Conservation (phyloP, 495 filamentous ascomycete species). For the Daldinia concentrica region DNA sequence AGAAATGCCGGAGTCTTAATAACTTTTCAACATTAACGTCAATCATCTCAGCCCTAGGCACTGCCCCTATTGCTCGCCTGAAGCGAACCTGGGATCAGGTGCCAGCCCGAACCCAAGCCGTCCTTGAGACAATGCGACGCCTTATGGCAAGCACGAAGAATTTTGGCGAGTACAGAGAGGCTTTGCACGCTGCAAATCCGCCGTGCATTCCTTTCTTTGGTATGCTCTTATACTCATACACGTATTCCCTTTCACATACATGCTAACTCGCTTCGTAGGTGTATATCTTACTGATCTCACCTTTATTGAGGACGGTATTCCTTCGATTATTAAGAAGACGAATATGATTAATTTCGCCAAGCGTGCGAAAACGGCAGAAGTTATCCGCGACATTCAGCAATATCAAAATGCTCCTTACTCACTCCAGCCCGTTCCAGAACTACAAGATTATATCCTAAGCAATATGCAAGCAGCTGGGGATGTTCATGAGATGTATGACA, state of each 20-base stretch:
- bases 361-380: slow-evolving; percentile 95
- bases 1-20: slow-evolving; percentile 95
- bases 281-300: slow-evolving; percentile 98
- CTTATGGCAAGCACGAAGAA: slow-evolving; percentile 99
- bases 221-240: slow-evolving; percentile 56
- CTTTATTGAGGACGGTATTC: slow-evolving; percentile 98
- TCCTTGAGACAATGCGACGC: slow-evolving; percentile 88
- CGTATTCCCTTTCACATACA: slow-evolving; percentile 1
- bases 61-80: slow-evolving; percentile 92
- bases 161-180: slow-evolving; percentile 95
- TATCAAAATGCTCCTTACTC: slow-evolving; percentile 97
- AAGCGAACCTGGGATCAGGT: slow-evolving; percentile 95
- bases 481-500: slow-evolving; percentile 99
- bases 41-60: slow-evolving; percentile 94
- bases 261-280: slow-evolving; percentile 61
- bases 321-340: slow-evolving; percentile 91
- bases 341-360: slow-evolving; percentile 98
- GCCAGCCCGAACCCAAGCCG: slow-evolving; percentile 78
- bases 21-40: slow-evolving; percentile 99
- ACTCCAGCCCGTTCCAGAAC: slow-evolving; percentile 84
- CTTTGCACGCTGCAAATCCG: slow-evolving; percentile 89
- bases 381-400: slow-evolving; percentile 97
- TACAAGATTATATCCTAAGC: slow-evolving; percentile 95
- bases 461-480: slow-evolving; percentile 94
- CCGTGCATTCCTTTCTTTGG: slow-evolving; percentile 99